A percentile compares a stretch with the other conserved stretches of the same genome.
Conservation (phyloP, 192 early-diverging fungal genomes). For the Rhizophagus sp. region DNA sequence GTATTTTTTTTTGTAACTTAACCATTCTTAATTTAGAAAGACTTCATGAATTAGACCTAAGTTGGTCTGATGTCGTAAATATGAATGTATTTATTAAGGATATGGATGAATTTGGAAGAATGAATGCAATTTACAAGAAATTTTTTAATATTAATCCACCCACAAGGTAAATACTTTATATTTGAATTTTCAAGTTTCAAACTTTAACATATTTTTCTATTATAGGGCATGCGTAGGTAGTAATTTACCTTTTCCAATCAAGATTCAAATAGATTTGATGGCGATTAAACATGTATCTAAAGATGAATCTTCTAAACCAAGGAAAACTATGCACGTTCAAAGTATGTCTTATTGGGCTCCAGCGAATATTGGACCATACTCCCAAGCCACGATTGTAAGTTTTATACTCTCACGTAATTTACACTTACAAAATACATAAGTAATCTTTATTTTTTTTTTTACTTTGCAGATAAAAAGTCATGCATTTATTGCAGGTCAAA, state of each 20-base stretch:
- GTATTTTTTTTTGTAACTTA: background rate
- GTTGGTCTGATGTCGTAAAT: conserved; percentile 59
- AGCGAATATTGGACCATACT: conserved; percentile 87
- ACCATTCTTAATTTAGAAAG: conserved; percentile 31
- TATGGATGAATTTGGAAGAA: conserved; percentile 62
- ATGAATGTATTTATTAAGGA: conserved; percentile 69
- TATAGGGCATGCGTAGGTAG: conserved; percentile 65
- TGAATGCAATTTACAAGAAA: conserved; percentile 67
- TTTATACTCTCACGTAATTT: background rate
- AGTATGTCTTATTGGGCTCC: conserved; percentile 89
- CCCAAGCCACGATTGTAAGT: conserved; percentile 65
- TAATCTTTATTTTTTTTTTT: background rate
- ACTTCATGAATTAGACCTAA: conserved; percentile 40
- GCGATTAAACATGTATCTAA: conserved; percentile 41
- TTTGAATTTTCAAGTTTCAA: background rate
- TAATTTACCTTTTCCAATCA: conserved; percentile 37
- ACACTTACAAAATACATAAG: background rate
- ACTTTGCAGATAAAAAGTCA: conserved; percentile 52
- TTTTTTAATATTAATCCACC: conserved; percentile 77
- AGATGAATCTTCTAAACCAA: conserved; percentile 25
- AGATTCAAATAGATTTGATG: conserved; percentile 66
- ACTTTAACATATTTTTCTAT: background rate
- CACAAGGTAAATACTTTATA: conserved; percentile 50
- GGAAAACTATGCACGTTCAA: conserved; percentile 76
- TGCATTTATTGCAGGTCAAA: conserved; percentile 77